Base-by-base conservation (phyloP, 768 basidiomycete genomes). In the Lanmaoa rubissima region DNA sequence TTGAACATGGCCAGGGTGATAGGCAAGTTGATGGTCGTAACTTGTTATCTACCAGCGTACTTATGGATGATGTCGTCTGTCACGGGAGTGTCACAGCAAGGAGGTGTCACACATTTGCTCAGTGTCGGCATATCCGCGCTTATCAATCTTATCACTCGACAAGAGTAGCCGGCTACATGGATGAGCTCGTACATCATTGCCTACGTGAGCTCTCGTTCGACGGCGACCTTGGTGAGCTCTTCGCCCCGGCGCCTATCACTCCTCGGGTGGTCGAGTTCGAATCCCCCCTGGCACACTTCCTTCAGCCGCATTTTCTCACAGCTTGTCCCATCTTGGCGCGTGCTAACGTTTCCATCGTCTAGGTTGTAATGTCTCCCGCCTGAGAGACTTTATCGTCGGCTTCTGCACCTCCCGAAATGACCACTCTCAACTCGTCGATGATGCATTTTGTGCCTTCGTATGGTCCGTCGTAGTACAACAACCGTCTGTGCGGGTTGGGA, bases 161-260 rank as follows among this genome's bases (percentile, higher is more conserved):
- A 31, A 45, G 28, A 28, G 28, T 28, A 28, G 28, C 28, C 28
- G 6, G 14, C 9, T 12, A 17, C n/a, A 93, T 95, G 88, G 93
- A 95, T 69, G 87, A 92, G 66, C 84, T 96, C 43, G 75, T 95
- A 39, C 86, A 87, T 66, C 87, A 92, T 68, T 89, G 89, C 67
- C 79, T 94, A 36, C 86, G 88, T 39, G 92, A 96, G 70, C 78
- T 96, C 32, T 84, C 94, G 6, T 94, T 94, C 72, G 92, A 94
- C 65, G 93, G 93, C 6, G 91, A 94, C 69, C 78, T 92, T 42
- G 93, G 93, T 94, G 71, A 77, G 88, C 14, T 9, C 38, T 5
- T 28, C 32, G 11, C 32, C 16, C 32, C 43, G 12, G 57, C 57
- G 51, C 6, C 42, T 40, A 52, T 40, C 16, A 9, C 42, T 7